phyloP scores from a whole-genome alignment of 108 stramenopile genomes.

The Schizochytrium sp. region DNA sequence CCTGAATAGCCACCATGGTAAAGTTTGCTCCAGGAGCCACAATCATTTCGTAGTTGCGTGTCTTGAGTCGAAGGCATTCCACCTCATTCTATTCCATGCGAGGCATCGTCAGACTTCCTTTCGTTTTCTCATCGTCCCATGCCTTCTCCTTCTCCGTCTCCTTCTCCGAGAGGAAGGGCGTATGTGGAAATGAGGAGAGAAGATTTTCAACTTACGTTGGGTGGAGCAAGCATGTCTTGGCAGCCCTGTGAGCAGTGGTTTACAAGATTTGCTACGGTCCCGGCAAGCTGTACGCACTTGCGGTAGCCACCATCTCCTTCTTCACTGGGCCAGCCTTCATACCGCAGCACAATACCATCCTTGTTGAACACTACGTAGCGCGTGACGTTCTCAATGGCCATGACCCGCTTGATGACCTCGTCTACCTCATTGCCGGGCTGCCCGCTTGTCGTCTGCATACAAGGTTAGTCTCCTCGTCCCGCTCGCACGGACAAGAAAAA shows the following conservation, averaged over 20 bases:
- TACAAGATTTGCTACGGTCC: not conserved
- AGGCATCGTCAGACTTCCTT: too few relatives aligned
- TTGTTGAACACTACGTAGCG: not conserved
- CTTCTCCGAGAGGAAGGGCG: too few relatives aligned
- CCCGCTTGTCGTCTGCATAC: not conserved
- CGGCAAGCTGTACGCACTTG: conserved; percentile 9
- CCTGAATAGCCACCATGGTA: conserved; percentile 12
- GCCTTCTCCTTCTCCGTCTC: too few relatives aligned
- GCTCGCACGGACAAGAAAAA: too few relatives aligned
- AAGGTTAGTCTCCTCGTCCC: too few relatives aligned
- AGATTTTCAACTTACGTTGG: not conserved
- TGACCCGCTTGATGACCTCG: conserved; percentile 10
- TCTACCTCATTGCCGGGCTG: not conserved
- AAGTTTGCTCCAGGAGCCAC: not conserved
- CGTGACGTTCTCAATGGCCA: conserved; percentile 4
- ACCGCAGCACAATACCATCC: conserved; percentile 1
- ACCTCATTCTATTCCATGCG: not conserved
- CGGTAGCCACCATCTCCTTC: not conserved
- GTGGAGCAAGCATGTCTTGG: not conserved
- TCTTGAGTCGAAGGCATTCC: not conserved
- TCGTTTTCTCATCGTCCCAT: too few relatives aligned
- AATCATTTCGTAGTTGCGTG: not conserved
- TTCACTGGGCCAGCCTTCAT: not conserved
- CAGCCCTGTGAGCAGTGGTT: not conserved
- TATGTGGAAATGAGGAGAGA: not conserved